phyloP scores from a whole-genome alignment of 108 stramenopile species.

The Skeletonema grethae region DNA sequence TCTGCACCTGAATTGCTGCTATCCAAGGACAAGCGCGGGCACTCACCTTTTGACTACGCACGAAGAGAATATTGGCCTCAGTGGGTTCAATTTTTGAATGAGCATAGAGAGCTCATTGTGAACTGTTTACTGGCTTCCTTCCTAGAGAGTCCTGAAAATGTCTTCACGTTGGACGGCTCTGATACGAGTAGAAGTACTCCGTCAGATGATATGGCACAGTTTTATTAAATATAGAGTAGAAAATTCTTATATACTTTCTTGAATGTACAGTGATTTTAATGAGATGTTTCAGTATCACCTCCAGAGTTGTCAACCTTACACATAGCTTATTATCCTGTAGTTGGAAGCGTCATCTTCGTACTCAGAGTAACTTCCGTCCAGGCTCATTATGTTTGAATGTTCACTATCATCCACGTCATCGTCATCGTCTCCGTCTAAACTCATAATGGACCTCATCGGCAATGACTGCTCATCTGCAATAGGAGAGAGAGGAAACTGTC shows the following conservation, averaged over 20 bases:
- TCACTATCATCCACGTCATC: background rate
- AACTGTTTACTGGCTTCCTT: conserved; percentile 28
- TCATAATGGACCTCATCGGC: background rate
- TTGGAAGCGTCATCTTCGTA: background rate
- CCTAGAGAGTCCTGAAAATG: conserved; percentile 19
- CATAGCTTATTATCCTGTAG: background rate
- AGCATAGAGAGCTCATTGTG: conserved; percentile 44
- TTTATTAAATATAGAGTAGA: background rate
- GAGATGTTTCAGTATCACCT: background rate
- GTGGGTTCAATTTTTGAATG: conserved; percentile 46
- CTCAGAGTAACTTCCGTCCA: background rate
- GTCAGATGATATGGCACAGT: background rate
- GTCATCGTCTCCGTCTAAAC: background rate
- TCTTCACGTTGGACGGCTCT: background rate
- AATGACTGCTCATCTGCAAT: background rate
- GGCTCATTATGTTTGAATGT: background rate
- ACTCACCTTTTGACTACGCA: conserved; percentile 80
- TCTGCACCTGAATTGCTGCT: conserved; percentile 60
- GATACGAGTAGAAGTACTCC: background rate
- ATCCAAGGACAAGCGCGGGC: conserved; percentile 69
- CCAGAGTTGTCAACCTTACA: background rate
- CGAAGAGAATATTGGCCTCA: conserved; percentile 67
- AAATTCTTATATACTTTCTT: background rate
- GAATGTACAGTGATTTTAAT: background rate
- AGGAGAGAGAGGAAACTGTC: background rate